Conservation (phyloP, 306 rosid species). For the Abrus pulchellus region DNA sequence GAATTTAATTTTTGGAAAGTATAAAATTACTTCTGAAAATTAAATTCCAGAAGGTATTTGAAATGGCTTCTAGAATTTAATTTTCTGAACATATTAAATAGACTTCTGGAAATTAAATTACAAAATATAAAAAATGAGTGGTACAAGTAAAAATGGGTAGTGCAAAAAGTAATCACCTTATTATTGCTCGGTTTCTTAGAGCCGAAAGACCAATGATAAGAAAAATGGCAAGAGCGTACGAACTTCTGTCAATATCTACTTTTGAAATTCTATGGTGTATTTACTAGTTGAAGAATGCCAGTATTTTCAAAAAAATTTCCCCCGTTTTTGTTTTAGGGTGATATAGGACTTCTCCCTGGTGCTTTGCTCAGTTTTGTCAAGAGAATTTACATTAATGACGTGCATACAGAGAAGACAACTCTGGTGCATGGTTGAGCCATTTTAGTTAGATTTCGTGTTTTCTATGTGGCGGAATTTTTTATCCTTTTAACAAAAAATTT, state of each 20-base stretch:
- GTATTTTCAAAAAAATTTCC: slow-evolving; percentile 5
- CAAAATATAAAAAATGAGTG: too few species aligned
- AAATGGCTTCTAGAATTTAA: too few species aligned
- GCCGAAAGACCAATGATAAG: not conserved
- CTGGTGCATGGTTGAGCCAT: not conserved
- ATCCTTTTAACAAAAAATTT: not conserved
- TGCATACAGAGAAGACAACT: not conserved
- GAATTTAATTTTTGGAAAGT: too few species aligned
- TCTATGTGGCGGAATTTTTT: slow-evolving; percentile 23
- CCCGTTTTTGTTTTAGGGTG: not conserved
- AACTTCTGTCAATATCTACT: not conserved
- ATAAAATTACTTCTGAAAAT: too few species aligned
- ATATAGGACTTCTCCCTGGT: not conserved
- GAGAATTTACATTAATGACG: not conserved
- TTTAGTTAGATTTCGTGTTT: slow-evolving; percentile 19
- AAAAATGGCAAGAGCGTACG: not conserved
- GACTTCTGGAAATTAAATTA: too few species aligned
- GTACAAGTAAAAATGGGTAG: too few species aligned
- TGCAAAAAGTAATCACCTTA: not conserved
- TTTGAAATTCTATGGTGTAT: not conserved
- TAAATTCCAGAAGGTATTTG: too few species aligned
- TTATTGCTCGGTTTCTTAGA: slow-evolving; percentile 7
- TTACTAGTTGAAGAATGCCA: not conserved
- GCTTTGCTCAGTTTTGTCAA: slow-evolving; percentile 6
- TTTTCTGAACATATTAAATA: too few species aligned